A percentile compares a stretch with the other conserved stretches of the same genome.
Evolutionary conservation across 208 protist genomes (phyloP).

Genomic region (Ichthyophonus hoferi): DNA sequence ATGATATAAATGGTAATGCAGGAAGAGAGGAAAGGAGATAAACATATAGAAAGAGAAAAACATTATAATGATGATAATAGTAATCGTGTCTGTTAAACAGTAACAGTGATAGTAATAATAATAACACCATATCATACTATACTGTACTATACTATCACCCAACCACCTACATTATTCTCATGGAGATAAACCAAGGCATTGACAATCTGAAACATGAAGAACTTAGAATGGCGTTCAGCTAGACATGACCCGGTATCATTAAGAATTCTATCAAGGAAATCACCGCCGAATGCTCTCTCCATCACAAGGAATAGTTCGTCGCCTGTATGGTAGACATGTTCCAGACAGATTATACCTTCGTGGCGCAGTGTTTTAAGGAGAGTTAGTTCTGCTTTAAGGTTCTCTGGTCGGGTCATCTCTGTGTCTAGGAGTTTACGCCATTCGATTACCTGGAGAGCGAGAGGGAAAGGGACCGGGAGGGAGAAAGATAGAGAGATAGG

Average conservation of each 20-base stretch:
- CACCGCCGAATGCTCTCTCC: conserved; percentile 33
- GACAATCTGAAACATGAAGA: conserved; percentile 34
- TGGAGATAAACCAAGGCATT: conserved; percentile 5
- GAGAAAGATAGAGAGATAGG: too few species aligned
- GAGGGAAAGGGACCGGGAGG: too few species aligned
- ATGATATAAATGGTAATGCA: too few species aligned
- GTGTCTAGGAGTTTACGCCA: conserved; percentile 14
- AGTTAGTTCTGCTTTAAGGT: conserved; percentile 10
- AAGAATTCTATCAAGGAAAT: conserved; percentile 31
- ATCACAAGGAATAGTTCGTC: conserved; percentile 35
- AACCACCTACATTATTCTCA: conserved; percentile 13
- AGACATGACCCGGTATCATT: not conserved
- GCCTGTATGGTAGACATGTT: conserved; percentile 12
- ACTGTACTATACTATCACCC: too few species aligned
- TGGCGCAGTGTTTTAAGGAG: conserved; percentile 18
- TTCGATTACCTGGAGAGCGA: conserved; percentile 29
- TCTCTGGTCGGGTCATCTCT: conserved; percentile 19
- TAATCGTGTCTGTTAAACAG: too few species aligned
- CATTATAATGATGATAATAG: too few species aligned
- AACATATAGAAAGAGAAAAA: too few species aligned
- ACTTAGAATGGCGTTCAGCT: conserved; percentile 21
- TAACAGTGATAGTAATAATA: too few species aligned
- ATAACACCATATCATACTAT: too few species aligned
- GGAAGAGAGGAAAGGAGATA: too few species aligned
- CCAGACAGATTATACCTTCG: conserved; percentile 12